Base-by-base conservation (phyloP, 805 yeast species). In the Jamesozyma spencerorum region DNA sequence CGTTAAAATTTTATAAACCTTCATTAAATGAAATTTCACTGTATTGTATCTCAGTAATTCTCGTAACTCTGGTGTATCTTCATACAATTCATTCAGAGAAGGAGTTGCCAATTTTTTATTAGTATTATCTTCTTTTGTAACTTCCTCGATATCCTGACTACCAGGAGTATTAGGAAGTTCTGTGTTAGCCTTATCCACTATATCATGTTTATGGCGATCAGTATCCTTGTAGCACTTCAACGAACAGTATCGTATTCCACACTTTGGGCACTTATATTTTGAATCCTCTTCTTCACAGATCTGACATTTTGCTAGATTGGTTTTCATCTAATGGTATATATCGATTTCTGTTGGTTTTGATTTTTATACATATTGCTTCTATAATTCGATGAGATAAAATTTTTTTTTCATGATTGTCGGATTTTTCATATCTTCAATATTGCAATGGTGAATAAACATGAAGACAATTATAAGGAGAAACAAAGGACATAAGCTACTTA, bases 1-100 rank as follows among this genome's bases (percentile, higher is more conserved):
- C 7, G 42, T 59, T 26, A 79, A 47, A 2, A 79, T 71, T 46
- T 69, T 72, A 28, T 70, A 49, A 2, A 81, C 57, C 12, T 74
- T 65, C 15, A 68, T 54, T 6, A 81, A 48, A 50, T 81, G 84
- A 37, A 75, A 68, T 47, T 77, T 79, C 2, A 81, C 66, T 1
- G 66, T 60, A 37, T 59, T 62, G 43, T 57, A 63, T 3, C 74
- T 58, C 10, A 80, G 72, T 29, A 72, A 65, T 24, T 62, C 59
- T 30, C 76, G 60, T 42, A 75, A 57, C 7, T 63, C 51, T 31
- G 59, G 57, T 14, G 77, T 67, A 12, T 61, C 50, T 1, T 63
- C 62, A 3, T 68, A 41, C 1, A 75, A 46, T 11, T 53, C 50
- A 19, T 47, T 47, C 22, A 68, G 56, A 31, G 53, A 40, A 2